Evolutionary conservation across 805 yeast species (phyloP).

Genomic region (Yueomyces sinensis): DNA sequence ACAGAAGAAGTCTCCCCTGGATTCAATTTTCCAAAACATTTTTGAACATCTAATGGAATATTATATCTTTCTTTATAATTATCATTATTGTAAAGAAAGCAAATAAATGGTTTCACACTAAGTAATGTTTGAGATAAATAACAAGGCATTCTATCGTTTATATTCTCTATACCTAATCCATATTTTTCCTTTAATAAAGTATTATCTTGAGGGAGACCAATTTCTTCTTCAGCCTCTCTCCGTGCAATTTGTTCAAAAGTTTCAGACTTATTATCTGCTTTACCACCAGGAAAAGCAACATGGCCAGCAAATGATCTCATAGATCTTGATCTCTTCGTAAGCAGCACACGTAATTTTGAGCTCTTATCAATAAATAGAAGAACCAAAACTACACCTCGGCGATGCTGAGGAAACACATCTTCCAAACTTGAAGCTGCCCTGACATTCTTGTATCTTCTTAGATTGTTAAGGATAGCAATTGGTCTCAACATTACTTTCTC

Average conservation of each 20-base stretch:
- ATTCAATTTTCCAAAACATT: slow-evolving; percentile 35
- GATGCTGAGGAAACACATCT: slow-evolving; percentile 57
- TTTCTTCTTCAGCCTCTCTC: slow-evolving; percentile 79
- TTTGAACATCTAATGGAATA: slow-evolving; percentile 19
- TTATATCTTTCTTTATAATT: slow-evolving; percentile 7
- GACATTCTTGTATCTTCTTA: slow-evolving; percentile 8
- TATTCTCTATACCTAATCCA: slow-evolving; percentile 47
- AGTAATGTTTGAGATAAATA: slow-evolving; percentile 71
- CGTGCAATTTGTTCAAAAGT: slow-evolving; percentile 61
- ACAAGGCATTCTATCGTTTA: slow-evolving; percentile 51
- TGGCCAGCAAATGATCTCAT: slow-evolving; percentile 77
- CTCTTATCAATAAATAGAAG: slow-evolving; percentile 56
- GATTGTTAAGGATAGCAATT: slow-evolving; percentile 9
- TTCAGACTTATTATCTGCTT: slow-evolving; percentile 59
- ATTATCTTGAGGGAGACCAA: slow-evolving; percentile 51
- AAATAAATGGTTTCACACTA: slow-evolving; percentile 73
- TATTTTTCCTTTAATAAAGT: slow-evolving; percentile 27
- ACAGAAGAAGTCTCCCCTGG: slow-evolving; percentile 69
- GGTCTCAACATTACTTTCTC: too few relatives aligned
- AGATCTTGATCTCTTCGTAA: slow-evolving; percentile 64
- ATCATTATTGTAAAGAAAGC: slow-evolving; percentile 34
- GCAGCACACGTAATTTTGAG: slow-evolving; percentile 65
- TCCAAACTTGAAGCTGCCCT: slow-evolving; percentile 12
- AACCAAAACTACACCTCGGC: slow-evolving; percentile 73
- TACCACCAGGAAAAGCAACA: slow-evolving; percentile 89